These are phyloP conservation scores for Logfia minima DNA, from an alignment of 129 eudicot species.

Conservation along the genomic window DNA sequence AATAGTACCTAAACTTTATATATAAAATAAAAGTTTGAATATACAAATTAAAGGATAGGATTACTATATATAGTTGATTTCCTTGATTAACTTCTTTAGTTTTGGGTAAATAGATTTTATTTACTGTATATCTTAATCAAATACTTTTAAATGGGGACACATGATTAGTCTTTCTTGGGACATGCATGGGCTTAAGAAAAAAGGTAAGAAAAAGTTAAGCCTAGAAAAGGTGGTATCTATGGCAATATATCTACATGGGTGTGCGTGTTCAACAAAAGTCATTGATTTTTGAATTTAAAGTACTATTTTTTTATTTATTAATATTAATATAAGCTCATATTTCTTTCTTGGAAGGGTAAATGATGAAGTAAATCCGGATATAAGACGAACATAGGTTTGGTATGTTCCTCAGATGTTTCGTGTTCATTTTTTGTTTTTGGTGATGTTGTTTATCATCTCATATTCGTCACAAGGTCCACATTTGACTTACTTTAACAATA, in stretches of 20 bases:
- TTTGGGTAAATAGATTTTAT: too few relatives aligned
- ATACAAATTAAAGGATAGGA: too few relatives aligned
- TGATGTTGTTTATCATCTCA: constrained; percentile 2
- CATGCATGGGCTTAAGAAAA: constrained; percentile 30
- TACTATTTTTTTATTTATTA: background rate
- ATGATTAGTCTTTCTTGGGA: constrained; percentile 18
- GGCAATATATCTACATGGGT: constrained; percentile 31
- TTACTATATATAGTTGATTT: too few relatives aligned
- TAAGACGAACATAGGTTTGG: constrained; percentile 3
- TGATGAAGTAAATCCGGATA: background rate
- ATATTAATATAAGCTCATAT: background rate
- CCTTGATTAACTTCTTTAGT: too few relatives aligned
- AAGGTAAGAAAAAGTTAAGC: constrained; percentile 25
- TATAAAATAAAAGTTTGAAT: too few relatives aligned
- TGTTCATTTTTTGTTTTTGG: background rate
- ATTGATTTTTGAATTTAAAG: constrained; percentile 22
- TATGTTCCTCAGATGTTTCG: background rate
- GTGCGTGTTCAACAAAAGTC: constrained; percentile 52
- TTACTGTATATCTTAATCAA: too few relatives aligned
- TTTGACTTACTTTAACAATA: background rate
- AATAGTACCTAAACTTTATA: background rate
- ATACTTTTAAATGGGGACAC: background rate
- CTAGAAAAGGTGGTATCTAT: constrained; percentile 12
- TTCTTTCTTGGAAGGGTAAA: constrained; percentile 16
- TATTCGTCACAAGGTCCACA: background rate